Conservation (phyloP, 768 basidiomycete genomes). For the Collybiopsis luxurians region DNA sequence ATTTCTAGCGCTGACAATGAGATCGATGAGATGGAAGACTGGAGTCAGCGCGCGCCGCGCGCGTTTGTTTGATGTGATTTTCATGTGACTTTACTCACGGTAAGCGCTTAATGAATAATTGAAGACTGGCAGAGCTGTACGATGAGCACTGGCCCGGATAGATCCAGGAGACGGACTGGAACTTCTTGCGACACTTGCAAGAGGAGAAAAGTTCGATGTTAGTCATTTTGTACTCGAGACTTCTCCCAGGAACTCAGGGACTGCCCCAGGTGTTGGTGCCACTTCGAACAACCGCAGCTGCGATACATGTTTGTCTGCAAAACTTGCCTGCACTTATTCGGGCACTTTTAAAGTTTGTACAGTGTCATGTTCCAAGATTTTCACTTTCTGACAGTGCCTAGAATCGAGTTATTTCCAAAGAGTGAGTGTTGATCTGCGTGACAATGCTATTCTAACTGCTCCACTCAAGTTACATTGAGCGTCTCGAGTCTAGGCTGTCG, state of each 20-base stretch:
- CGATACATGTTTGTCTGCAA: background rate
- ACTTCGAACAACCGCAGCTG: background rate
- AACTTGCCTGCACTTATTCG: background rate
- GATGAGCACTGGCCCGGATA: background rate
- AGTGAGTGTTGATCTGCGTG: background rate
- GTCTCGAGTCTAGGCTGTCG: background rate
- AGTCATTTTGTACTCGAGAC: no score
- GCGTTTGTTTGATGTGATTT: no score
- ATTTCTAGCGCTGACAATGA: no score
- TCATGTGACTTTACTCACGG: no score
- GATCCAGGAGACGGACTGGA: background rate
- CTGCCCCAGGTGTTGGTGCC: background rate
- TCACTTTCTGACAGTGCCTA: background rate
- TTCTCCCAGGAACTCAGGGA: background rate
- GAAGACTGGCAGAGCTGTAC: no score
- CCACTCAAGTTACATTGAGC: constrained; percentile 1
- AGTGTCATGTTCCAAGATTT: background rate
- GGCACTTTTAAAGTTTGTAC: background rate
- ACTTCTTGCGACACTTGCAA: background rate
- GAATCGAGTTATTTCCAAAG: constrained; percentile 5
- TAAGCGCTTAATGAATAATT: no score
- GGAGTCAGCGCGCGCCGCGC: no score
- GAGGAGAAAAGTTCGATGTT: constrained; percentile 3
- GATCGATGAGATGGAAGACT: no score
- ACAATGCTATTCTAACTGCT: background rate